Percentiles rank a stretch among this genome's conserved stretches.
These are phyloP conservation scores for Crepidotus sp. DNA, from an alignment of 1,284 basidiomycete species.

Conservation along the genomic window DNA sequence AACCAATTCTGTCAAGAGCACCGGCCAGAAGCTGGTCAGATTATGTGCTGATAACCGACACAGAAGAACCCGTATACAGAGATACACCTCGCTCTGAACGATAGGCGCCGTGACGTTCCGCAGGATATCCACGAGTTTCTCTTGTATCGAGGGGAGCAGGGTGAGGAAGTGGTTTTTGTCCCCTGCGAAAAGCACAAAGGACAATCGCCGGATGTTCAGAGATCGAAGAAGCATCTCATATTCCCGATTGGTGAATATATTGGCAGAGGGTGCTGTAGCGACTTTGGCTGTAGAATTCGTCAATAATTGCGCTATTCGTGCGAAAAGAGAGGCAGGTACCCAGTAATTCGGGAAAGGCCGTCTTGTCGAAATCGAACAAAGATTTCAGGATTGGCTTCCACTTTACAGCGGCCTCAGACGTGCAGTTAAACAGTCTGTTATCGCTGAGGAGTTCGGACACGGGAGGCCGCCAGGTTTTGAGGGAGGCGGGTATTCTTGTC, in stretches of 20 bases:
- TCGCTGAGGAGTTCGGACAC: constrained; percentile 83
- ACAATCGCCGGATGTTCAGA: constrained; percentile 80
- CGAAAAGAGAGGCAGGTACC: constrained; percentile 25
- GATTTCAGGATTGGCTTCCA: constrained; percentile 80
- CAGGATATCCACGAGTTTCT: constrained; percentile 92
- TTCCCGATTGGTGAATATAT: constrained; percentile 95
- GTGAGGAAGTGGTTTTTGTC: constrained; percentile 87
- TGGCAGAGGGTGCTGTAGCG: constrained; percentile 80
- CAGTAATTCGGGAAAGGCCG: constrained; percentile 77
- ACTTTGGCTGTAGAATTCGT: constrained; percentile 53
- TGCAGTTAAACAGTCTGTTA: constrained; percentile 77
- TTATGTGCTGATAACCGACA: constrained; percentile 91
- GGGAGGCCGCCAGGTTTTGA: constrained; percentile 80
- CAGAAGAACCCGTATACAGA: constrained; percentile 86
- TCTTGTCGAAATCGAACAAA: constrained; percentile 82
- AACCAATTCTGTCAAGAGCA: constrained; percentile 87
- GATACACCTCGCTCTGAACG: constrained; percentile 90
- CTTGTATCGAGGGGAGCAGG: constrained; percentile 88
- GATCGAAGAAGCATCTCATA: constrained; percentile 89
- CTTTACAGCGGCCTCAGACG: constrained; percentile 41
- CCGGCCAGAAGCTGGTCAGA: constrained; percentile 94
- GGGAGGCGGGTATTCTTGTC: constrained; percentile 66
- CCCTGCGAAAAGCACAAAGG: constrained; percentile 77
- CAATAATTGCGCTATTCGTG: constrained; percentile 6
- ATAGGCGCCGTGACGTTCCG: constrained; percentile 74